Base-by-base conservation (phyloP, 2,329 filamentous ascomycete genomes). In the Chrysoporthe deuterocubensis region DNA sequence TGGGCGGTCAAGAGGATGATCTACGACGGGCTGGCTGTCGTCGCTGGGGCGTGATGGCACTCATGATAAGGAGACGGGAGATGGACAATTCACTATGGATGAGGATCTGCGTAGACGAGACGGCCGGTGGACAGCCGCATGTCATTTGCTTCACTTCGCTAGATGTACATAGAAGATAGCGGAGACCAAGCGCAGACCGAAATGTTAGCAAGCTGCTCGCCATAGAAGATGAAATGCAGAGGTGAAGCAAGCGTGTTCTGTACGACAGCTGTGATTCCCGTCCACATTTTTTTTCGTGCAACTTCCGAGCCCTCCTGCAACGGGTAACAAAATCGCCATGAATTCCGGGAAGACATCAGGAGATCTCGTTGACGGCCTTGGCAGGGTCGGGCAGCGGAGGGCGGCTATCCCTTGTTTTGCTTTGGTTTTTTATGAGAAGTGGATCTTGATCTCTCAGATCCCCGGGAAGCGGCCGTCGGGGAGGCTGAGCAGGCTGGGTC, bases 21-120 rank as follows among this genome's bases (percentile, higher is more conserved):
- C 71, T 99, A 99, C 77, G 93, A 97, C 73, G 94, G 93, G 9
- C 80, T 99, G 76, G 96, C 96, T 44, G 93, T 98, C 69, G 94
- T 99, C 72, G 91, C 91, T 18, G 92, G 92, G 58, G 87, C 85
- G 61, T 92, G 77, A 79, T 42, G 16, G 54, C 37, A 13, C 18
- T 16, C 54, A 18, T 40, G 54, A 40, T 18, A 16, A 57, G 54
- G 16, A 13, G 16, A 46, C 44, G 37, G 37, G 37, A 9, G 9
- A 40, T 40, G 34, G 54, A 37, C 5, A 8, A 4, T 37, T 57
- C 16, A 40, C 54, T 11, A n/a, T 40, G 54, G 18, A 40, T 57
- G 34, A 40, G 13, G 34, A 40, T 57, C 16, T 54, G 50, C 21
- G 14, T 32, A 8, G 21, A 14, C n/a, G 9, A 18, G 44, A 8